Evolutionary conservation across 495 filamentous ascomycete genomes (phyloP).

Genomic region (Aspergillus cavernicola): DNA sequence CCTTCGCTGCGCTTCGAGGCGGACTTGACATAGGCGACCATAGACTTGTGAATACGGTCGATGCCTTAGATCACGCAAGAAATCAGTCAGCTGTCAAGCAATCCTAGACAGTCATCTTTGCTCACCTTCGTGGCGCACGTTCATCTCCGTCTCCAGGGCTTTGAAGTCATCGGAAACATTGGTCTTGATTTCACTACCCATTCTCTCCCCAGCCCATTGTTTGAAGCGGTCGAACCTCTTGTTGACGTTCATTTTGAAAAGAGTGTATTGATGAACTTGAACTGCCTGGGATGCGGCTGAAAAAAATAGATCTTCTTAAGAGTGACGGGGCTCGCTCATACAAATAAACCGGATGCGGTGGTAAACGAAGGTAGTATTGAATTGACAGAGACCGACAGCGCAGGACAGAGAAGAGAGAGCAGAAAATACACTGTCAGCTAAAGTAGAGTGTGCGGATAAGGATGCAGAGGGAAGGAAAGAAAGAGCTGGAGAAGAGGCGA

Average conservation of each 20-base stretch:
- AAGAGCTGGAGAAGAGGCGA: slow-evolving; percentile 9
- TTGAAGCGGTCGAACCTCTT: slow-evolving; percentile 95
- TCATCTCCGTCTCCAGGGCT: slow-evolving; percentile 89
- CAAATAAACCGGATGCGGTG: background rate
- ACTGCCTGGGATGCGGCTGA: slow-evolving; percentile 3
- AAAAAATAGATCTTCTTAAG: slow-evolving; percentile 3
- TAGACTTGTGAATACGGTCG: slow-evolving; percentile 87
- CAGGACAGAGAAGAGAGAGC: background rate
- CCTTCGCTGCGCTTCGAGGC: slow-evolving; percentile 81
- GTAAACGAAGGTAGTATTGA: slow-evolving; percentile 1
- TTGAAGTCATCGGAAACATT: slow-evolving; percentile 91
- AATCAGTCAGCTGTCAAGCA: slow-evolving; percentile 12
- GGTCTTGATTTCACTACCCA: slow-evolving; percentile 91
- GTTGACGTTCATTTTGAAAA: slow-evolving; percentile 76
- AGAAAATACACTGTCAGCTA: background rate
- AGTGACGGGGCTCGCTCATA: background rate
- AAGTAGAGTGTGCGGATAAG: background rate
- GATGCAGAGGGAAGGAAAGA: slow-evolving; percentile 17
- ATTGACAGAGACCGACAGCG: slow-evolving; percentile 8
- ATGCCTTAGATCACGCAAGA: slow-evolving; percentile 56
- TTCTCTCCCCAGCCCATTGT: slow-evolving; percentile 97
- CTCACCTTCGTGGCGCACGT: slow-evolving; percentile 82
- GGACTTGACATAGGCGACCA: slow-evolving; percentile 86
- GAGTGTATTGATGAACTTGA: background rate
- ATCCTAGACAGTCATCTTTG: background rate